Evolutionary conservation across 2,329 filamentous ascomycete species (phyloP), one percentile per base, ranked within the genome.

Genomic region (Geosmithia putterillii): DNA sequence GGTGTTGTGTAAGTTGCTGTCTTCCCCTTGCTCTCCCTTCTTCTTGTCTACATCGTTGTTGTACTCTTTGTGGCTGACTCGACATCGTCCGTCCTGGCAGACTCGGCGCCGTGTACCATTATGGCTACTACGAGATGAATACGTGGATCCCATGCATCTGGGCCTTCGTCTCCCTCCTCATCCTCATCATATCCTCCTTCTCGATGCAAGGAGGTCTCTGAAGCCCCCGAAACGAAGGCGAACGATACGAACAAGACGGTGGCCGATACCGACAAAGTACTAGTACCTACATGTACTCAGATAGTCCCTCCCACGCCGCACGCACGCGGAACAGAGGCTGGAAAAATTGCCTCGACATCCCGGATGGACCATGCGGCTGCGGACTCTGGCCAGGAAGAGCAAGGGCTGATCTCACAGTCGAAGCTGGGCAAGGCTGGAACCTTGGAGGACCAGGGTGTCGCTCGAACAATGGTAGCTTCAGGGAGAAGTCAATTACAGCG

Each of bases 131-230:
- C 58, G 73, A 80, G 54, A 92, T 95, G 87, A 90, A 87, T 39
- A 95, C 89, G 0, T 95, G 88, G 88, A 85, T 94, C 42, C 89
- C 89, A 0, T 83, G 92, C 55, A 74, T 89, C 19, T 95, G 89
- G 89, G 86, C 79, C 1, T 73, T 86, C 56, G 83, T 90, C 59
- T 94, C 87, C 58, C 80, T 90, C 9, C 61, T 95, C 40, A 74
- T 94, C 23, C 67, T 95, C 39, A 79, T 95, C 41, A 69, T 94
- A 48, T 92, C 87, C 5, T 92, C 86, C 4, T 95, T 95, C 59
- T 86, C 87, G n/a, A 89, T 94, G 42, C 87, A 94, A 57, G 87
- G 88, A 41, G 88, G 86, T 35, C 70, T 95, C 47, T 95, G 62
- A 78, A 22, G 15, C 7, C 14, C 8, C 9, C 39, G 36, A 38